phyloP scores from a whole-genome alignment of 805 yeast genomes.

The Huiozyma naganishii region DNA sequence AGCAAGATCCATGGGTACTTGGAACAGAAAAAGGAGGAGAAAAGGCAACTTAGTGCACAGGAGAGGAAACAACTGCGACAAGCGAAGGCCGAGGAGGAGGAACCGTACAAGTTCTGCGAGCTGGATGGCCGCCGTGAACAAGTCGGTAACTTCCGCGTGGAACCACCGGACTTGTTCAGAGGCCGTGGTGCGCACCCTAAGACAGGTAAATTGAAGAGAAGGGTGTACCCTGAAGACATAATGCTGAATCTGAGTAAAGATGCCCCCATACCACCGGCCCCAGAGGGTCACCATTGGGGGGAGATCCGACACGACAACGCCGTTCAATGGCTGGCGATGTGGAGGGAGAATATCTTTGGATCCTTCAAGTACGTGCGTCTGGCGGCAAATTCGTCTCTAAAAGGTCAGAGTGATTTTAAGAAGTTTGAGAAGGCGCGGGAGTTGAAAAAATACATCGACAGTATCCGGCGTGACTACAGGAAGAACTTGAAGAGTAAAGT shows the following conservation, averaged over 20 bases:
- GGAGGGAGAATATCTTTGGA: conserved; percentile 87
- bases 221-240: conserved; percentile 85
- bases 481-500: conserved; percentile 56
- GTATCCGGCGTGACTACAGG: conserved; percentile 66
- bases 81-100: conserved; percentile 69
- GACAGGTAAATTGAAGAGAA: conserved; percentile 79
- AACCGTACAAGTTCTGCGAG: conserved; percentile 66
- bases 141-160: conserved; percentile 88
- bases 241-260: conserved; percentile 70
- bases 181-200: conserved; percentile 97
- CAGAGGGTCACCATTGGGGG: conserved; percentile 85
- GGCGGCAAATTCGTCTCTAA: conserved; percentile 82
- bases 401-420: conserved; percentile 82
- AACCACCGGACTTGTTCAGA: conserved; percentile 92
- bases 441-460: conserved; percentile 58
- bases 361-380: conserved; percentile 80
- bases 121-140: conserved; percentile 84
- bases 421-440: conserved; percentile 92
- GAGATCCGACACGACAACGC: conserved; percentile 80
- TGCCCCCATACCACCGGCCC: conserved; percentile 68
- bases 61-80: conserved; percentile 65
- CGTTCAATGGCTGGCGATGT: conserved; percentile 93
- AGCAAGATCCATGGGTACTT: conserved; percentile 59
- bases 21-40: conserved; percentile 60
- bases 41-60: conserved; percentile 54